A percentile compares a stretch with the other conserved stretches of the same genome.
phyloP scores from a whole-genome alignment of 257 asterid species.

The Cinchona pubescens region DNA sequence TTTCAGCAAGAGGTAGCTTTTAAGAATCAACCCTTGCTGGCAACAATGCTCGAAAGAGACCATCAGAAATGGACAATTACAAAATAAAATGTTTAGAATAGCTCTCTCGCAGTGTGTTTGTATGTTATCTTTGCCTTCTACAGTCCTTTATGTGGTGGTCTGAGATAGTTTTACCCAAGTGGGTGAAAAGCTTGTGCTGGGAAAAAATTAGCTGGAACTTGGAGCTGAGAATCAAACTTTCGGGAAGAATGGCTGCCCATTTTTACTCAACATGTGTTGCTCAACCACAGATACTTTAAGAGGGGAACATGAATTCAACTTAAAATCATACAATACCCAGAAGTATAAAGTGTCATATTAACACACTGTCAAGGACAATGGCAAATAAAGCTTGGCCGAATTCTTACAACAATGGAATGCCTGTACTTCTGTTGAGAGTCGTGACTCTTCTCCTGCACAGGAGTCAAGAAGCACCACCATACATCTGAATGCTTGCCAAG shows the following conservation, averaged over 20 bases:
- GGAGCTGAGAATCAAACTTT: neutral
- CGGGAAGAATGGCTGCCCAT: neutral
- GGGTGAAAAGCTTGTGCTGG: neutral
- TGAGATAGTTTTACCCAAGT: neutral
- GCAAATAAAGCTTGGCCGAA: neutral
- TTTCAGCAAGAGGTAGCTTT: neutral
- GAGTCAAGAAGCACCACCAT: neutral
- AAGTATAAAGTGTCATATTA: neutral
- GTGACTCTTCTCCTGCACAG: neutral
- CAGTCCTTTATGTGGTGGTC: neutral
- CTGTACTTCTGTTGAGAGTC: neutral
- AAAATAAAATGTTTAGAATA: neutral
- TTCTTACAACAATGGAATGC: neutral
- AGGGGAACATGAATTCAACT: neutral
- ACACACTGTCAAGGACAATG: neutral
- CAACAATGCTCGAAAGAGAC: neutral
- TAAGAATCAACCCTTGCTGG: too few relatives aligned
- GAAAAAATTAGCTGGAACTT: constrained; percentile 3
- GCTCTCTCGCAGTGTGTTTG: neutral
- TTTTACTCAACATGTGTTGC: neutral
- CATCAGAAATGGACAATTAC: neutral
- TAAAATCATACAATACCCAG: neutral
- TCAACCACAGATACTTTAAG: neutral
- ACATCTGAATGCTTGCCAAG: neutral
- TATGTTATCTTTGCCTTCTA: constrained; percentile 2